These are phyloP conservation scores for Mangifera indica DNA, from an alignment of 345 rosid genomes.

Conservation along the genomic window DNA sequence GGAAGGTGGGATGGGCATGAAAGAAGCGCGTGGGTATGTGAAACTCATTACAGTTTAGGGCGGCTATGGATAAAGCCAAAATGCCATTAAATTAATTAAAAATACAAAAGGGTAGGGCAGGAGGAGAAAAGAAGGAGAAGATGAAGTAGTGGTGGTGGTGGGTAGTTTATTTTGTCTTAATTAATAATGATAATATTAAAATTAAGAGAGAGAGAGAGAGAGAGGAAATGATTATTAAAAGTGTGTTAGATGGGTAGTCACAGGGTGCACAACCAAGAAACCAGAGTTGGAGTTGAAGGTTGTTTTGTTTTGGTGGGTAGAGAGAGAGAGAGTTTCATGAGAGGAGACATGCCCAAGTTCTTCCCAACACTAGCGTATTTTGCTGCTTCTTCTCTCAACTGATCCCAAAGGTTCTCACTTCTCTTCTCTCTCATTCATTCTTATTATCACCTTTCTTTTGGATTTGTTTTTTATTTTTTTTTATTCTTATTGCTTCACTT, in stretches of 20 bases:
- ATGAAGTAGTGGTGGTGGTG: not conserved
- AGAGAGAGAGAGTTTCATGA: constrained; percentile 23
- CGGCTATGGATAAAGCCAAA: constrained; percentile 31
- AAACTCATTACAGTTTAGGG: constrained; percentile 25
- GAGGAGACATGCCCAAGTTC: constrained; percentile 52
- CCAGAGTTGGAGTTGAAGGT: constrained; percentile 11
- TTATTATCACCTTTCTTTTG: constrained; percentile 2
- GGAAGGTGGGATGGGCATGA: too few relatives aligned
- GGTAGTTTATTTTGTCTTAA: not conserved
- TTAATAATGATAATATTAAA: not conserved
- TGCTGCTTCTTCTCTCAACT: constrained; percentile 31
- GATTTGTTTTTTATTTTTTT: not conserved
- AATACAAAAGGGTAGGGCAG: not conserved
- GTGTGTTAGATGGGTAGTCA: not conserved
- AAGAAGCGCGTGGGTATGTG: constrained; percentile 16
- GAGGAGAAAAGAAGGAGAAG: not conserved
- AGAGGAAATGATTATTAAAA: not conserved
- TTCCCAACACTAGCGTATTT: constrained; percentile 38
- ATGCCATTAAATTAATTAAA: not conserved
- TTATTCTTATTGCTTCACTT: constrained; percentile 6
- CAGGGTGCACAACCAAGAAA: not conserved
- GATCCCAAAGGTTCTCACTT: constrained; percentile 32
- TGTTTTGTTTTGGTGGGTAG: not conserved
- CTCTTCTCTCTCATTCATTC: not conserved
- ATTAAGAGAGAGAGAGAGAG: not conserved